Base-by-base conservation (phyloP, 139 green algal species). In the Bryopsis sp. region DNA sequence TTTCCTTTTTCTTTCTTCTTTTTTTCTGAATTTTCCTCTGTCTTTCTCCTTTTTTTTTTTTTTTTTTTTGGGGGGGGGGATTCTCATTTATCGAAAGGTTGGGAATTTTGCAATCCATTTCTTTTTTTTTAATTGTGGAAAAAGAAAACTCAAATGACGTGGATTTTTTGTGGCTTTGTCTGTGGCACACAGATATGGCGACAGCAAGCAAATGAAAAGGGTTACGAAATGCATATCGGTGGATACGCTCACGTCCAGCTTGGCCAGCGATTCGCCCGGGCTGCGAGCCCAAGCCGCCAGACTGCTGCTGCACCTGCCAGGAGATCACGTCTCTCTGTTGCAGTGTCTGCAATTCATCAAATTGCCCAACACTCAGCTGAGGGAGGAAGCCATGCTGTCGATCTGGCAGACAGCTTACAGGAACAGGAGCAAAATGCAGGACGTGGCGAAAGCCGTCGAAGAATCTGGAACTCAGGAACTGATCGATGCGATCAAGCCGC, bases 301-400 rank as follows among this genome's bases (percentile, higher is more conserved):
- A 43, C 59, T 67, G 24, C 59, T 67, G 6, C 7, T 67, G 24
- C 34, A 67, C 32, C 32, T 67, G 31, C 31, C 31, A 19, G 31
- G 59, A 26, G 6, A 43, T 15, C n/a, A 67, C n/a, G 28, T 67
- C 8, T 22, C 28, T 11, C 32, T 67, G 32, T 7, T 7, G 31
- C 31, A 39, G 19, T 15, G 29, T 7, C n/a, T 67, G 7, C 7
- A 43, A 47, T 24, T 67, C 6, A 7, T 67, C 15, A 43, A 67
- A 67, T 43, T 33, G 5, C 28, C 28, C 7, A 67, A 43, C 19
- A 7, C 32, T 22, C 59, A 39, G 28, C 31, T 67, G 59, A 43
- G 7, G 29, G 59, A 67, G 33, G 59, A 67, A 43, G 29, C 39
- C 6, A 7, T 67, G 32, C 32, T 43, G 19, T 29, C 28, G 19